Evolutionary conservation across 495 filamentous ascomycete species (phyloP).

Genomic region (Lasiosphaeriaceae sp.): DNA sequence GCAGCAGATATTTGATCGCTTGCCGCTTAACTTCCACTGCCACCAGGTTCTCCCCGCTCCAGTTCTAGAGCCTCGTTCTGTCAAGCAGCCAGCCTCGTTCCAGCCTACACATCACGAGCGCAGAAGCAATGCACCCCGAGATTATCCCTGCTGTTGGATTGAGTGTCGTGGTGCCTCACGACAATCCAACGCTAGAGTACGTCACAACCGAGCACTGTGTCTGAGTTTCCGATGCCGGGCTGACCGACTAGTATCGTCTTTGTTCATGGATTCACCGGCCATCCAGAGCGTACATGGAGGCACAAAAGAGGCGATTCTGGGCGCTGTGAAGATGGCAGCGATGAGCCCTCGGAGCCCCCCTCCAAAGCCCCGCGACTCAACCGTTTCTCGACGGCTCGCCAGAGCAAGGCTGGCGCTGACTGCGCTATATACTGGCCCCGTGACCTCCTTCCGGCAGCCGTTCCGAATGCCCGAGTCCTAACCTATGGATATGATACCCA

Average conservation of each 20-base stretch:
- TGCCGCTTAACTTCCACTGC: too few species aligned
- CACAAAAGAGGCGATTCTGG: constrained; percentile 10
- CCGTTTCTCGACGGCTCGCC: not conserved
- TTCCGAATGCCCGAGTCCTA: constrained; percentile 43
- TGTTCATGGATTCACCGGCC: constrained; percentile 35
- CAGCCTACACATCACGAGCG: too few species aligned
- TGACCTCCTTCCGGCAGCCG: constrained; percentile 41
- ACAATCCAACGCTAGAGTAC: too few species aligned
- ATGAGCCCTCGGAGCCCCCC: constrained; percentile 6
- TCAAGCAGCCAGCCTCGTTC: too few species aligned
- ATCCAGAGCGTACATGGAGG: constrained; percentile 32
- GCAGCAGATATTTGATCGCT: too few species aligned
- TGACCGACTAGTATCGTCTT: constrained; percentile 33
- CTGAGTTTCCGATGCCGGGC: too few species aligned
- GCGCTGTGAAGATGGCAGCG: not conserved
- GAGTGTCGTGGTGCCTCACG: too few species aligned
- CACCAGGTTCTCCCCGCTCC: too few species aligned
- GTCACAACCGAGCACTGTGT: too few species aligned
- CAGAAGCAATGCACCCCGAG: too few species aligned
- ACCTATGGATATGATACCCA: constrained; percentile 51
- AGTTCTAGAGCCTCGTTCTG: too few species aligned
- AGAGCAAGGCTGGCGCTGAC: not conserved
- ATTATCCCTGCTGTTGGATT: too few species aligned
- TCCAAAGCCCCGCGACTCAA: constrained; percentile 6
- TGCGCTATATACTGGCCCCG: constrained; percentile 38